Percentiles rank a stretch among this genome's conserved stretches.
These are phyloP conservation scores for Cadophora malorum DNA, from an alignment of 2,329 filamentous ascomycete genomes.

Conservation along the genomic window DNA sequence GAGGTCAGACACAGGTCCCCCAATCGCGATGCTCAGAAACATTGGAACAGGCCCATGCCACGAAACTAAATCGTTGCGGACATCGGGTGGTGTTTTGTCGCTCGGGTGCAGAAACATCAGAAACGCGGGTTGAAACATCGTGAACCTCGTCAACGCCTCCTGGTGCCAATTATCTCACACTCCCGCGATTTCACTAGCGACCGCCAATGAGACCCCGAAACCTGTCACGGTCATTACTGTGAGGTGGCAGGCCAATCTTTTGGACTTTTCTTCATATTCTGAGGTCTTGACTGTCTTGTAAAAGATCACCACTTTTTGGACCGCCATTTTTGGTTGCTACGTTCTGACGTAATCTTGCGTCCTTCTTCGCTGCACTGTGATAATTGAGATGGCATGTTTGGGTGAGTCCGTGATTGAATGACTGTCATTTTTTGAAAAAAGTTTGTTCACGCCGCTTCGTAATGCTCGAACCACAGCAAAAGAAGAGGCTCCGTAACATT, in stretches of 20 bases:
- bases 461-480: neutral
- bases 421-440: neutral
- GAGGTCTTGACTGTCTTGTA: neutral
- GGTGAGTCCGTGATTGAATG: neutral
- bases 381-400: neutral
- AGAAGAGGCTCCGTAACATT: neutral
- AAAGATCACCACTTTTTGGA: neutral
- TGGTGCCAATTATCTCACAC: neutral
- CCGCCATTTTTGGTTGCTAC: neutral
- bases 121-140: constrained; percentile 19
- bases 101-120: neutral
- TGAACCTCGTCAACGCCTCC: neutral
- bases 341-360: neutral
- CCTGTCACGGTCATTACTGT: neutral
- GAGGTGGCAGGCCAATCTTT: neutral
- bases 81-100: constrained; percentile 12
- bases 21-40: constrained; percentile 14
- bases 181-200: constrained; percentile 6
- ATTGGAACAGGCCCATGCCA: constrained; percentile 1
- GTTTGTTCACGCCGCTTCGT: neutral
- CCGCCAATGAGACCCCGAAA: constrained; percentile 2
- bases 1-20: constrained; percentile 7
- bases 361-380: neutral
- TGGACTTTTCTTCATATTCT: neutral
- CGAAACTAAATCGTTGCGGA: neutral